Base-by-base conservation (phyloP, 441 rosid species). In the Brassica hybrid region DNA sequence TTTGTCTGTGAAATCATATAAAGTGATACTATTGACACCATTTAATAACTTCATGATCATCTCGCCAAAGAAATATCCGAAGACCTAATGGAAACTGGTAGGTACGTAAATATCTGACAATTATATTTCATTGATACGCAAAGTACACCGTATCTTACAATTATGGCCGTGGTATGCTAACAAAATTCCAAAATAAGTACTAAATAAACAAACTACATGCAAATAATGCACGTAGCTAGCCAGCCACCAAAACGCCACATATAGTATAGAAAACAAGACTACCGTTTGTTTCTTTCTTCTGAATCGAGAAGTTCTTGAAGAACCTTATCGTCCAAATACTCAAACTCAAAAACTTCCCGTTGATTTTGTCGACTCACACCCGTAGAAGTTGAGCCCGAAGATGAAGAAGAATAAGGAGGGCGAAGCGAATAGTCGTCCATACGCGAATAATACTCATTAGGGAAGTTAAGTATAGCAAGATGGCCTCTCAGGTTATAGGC, bases 281-380 rank as follows among this genome's bases (percentile, higher is more conserved):
- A 58, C 54, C 78, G 50, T 57, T 50, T 63, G 21, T 79, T 79
- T 61, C 70, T 70, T 10, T 84, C 79, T n/a, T 86, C 88, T 68
- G 83, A 82, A 74, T 85, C 87, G 43, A 93, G 90, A 82, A 93
- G 94, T 2, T 93, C 97, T 76, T 91, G 96, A 7, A 91, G 78
- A 76, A 93, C 84, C 69, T 81, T 81, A 65, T 93, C 86, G 79
- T 93, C 94, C 78, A 88, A 82, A 71, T 63, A 93, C 82, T 93
- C 97, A 79, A 91, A 80, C 80, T 84, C 97, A 74, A 93, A 76
- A 4, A 91, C 91, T 65, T 81, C 80, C 10, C 72, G 83, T 10
- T 68, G 85, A 9, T 48, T 81, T 23, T 75, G 82, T 5, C 63
- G 65, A 56, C 82, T 75, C 11, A 69, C 52, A 69, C 79, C 72